phyloP scores from a whole-genome alignment of 805 yeast species.

The Tetrapisispora fleetii region DNA sequence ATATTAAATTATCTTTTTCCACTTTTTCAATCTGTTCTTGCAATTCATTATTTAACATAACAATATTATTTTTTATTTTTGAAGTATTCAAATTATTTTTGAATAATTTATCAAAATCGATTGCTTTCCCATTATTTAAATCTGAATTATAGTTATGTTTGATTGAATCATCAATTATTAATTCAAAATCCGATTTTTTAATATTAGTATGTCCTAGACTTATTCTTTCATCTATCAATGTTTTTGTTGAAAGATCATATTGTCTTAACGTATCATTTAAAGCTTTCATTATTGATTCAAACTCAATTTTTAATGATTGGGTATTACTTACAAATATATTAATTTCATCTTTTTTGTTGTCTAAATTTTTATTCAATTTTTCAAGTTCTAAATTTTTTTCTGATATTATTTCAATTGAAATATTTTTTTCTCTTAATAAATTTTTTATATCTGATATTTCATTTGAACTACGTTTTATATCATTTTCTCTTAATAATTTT shows the following conservation, averaged over 20 bases:
- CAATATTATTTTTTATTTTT: constrained; percentile 23
- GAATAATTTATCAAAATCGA: constrained; percentile 9
- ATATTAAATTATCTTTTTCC: constrained; percentile 12
- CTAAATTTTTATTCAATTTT: constrained; percentile 44
- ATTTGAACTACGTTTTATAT: constrained; percentile 33
- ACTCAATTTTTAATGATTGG: constrained; percentile 40
- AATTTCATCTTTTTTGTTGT: constrained; percentile 34
- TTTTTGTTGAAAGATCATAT: constrained; percentile 47
- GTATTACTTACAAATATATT: constrained; percentile 39
- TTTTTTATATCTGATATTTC: constrained; percentile 35
- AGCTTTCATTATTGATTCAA: constrained; percentile 40
- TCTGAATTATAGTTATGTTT: constrained; percentile 12
- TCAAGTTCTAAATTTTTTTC: constrained; percentile 53
- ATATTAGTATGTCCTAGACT: constrained; percentile 16
- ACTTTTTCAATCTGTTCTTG: constrained; percentile 19
- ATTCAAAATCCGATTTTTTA: constrained; percentile 21
- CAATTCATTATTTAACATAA: constrained; percentile 29
- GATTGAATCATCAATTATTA: constrained; percentile 25
- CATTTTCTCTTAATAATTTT: constrained; percentile 22
- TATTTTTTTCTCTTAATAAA: constrained; percentile 43
- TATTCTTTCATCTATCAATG: constrained; percentile 15
- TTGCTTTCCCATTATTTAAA: constrained; percentile 8
- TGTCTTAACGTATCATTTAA: constrained; percentile 43
- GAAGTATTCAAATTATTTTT: constrained; percentile 13
- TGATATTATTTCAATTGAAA: constrained; percentile 56